phyloP scores from a whole-genome alignment of 345 rosid genomes.

The Mangifera indica region DNA sequence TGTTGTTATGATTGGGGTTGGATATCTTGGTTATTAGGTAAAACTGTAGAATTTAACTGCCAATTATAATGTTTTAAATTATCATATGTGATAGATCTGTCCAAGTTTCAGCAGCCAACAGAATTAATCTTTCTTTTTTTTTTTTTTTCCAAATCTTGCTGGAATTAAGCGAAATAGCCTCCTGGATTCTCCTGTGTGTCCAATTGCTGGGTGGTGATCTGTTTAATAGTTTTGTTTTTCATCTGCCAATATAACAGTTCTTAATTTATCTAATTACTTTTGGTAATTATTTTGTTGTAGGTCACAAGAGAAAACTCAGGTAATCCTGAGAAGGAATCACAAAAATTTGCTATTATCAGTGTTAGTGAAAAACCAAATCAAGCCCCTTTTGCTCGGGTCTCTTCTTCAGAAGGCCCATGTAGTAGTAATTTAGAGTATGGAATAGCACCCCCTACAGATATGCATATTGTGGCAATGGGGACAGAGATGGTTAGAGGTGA shows the following conservation, averaged over 20 bases:
- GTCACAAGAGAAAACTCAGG: constrained; percentile 38
- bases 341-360: constrained; percentile 36
- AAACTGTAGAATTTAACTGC: background rate
- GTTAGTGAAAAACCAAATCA: constrained; percentile 53
- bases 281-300: constrained; percentile 34
- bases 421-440: constrained; percentile 51
- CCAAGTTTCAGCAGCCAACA: background rate
- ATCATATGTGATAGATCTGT: background rate
- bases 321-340: constrained; percentile 38
- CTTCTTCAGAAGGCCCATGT: constrained; percentile 72
- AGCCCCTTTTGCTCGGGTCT: constrained; percentile 73
- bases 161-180: constrained; percentile 1
- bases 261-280: background rate
- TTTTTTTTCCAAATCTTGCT: background rate
- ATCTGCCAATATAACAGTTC: background rate
- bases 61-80: background rate
- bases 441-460: constrained; percentile 49
- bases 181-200: background rate
- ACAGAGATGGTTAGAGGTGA: constrained; percentile 44
- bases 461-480: constrained; percentile 29
- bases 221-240: constrained; percentile 5
- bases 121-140: background rate
- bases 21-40: background rate
- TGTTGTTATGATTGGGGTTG: background rate
- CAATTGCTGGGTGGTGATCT: background rate